A percentile compares a stretch with the other conserved stretches of the same genome.
phyloP scores from a whole-genome alignment of 2,329 filamentous ascomycete genomes.

The Ophiostoma perfectum region DNA sequence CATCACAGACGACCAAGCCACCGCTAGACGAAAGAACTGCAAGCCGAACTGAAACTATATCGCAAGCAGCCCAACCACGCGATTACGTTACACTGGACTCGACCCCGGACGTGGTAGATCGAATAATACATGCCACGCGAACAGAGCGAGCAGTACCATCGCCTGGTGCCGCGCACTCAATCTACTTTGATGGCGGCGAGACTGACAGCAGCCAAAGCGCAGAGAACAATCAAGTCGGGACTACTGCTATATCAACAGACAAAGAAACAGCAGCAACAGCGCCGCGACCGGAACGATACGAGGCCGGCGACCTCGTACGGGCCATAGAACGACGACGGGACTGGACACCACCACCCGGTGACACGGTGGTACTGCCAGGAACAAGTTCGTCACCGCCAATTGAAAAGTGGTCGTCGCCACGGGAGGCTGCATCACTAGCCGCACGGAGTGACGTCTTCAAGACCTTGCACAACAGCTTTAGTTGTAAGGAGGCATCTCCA shows the following conservation, averaged over 20 bases:
- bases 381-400: slow-evolving; percentile 32
- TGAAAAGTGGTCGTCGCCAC: slow-evolving; percentile 29
- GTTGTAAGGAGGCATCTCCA: slow-evolving; percentile 13
- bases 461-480: slow-evolving; percentile 36
- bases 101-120: not conserved
- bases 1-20: not conserved
- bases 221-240: not conserved
- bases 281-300: slow-evolving; percentile 6
- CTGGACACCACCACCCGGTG: slow-evolving; percentile 60
- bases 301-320: slow-evolving; percentile 32
- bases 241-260: slow-evolving; percentile 17
- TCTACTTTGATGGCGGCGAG: slow-evolving; percentile 25
- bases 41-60: not conserved
- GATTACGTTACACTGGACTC: slow-evolving; percentile 3
- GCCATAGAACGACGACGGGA: slow-evolving; percentile 53
- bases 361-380: slow-evolving; percentile 24
- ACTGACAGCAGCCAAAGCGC: not conserved
- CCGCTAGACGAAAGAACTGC: not conserved
- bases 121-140: not conserved
- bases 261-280: not conserved
- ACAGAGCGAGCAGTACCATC: not conserved
- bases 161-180: not conserved
- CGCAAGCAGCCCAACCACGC: not conserved
- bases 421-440: slow-evolving; percentile 12
- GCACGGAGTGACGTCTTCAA: slow-evolving; percentile 37